These are phyloP conservation scores for Lichenothelia convexa DNA, from an alignment of 495 filamentous ascomycete genomes.

Conservation along the genomic window DNA sequence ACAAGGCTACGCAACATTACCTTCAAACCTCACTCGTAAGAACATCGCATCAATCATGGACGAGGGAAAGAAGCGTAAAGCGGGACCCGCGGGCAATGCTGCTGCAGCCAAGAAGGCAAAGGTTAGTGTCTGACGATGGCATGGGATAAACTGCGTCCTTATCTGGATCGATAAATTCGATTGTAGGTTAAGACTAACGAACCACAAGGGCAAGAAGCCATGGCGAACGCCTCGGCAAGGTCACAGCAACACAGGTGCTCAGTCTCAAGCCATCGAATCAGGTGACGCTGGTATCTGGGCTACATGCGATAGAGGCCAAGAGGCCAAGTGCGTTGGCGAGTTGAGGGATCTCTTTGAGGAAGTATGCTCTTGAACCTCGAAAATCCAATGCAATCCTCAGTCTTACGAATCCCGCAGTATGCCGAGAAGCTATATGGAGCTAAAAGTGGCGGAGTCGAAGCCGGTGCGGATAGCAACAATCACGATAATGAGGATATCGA, in stretches of 20 bases:
- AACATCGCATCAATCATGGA: no score
- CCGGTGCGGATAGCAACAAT: conserved; percentile 37
- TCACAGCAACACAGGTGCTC: conserved; percentile 2
- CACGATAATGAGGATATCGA: no score
- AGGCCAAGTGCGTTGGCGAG: conserved; percentile 60
- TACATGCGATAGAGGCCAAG: conserved; percentile 67
- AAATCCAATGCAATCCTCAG: not conserved
- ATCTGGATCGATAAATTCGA: no score
- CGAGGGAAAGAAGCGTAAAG: no score
- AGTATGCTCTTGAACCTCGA: conserved; percentile 25
- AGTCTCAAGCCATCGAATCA: conserved; percentile 21
- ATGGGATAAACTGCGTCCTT: no score
- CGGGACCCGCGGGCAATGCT: no score
- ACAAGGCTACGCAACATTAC: no score
- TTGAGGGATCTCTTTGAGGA: conserved; percentile 55
- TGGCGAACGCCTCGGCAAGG: conserved; percentile 17
- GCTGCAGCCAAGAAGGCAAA: no score
- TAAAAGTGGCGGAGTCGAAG: conserved; percentile 16
- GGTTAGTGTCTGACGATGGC: no score
- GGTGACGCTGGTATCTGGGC: conserved; percentile 80
- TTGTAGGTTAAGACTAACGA: no score
- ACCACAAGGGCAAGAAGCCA: no score
- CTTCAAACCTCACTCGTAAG: no score
- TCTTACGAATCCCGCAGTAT: conserved; percentile 24
- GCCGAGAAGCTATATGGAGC: conserved; percentile 36